Evolutionary conservation across 331 rosid species (phyloP).

Genomic region (Malus hybrid): DNA sequence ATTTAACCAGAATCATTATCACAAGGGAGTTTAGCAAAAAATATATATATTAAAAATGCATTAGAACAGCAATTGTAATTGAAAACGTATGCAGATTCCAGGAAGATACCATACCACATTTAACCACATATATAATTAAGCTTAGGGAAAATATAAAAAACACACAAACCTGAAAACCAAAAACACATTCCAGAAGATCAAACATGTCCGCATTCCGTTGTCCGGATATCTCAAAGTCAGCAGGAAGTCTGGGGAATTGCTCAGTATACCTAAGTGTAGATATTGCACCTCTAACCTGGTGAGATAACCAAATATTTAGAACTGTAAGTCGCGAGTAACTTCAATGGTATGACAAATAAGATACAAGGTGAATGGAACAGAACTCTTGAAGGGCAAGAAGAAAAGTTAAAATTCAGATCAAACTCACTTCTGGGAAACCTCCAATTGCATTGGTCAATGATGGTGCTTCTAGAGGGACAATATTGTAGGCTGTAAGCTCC

Average conservation of each 20-base stretch:
- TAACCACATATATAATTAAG: conserved; percentile 11
- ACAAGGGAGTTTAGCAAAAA: too few species aligned
- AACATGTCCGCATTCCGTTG: conserved; percentile 80
- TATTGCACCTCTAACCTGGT: conserved; percentile 79
- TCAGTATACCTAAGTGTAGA: conserved; percentile 71
- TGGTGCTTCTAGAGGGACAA: conserved; percentile 76
- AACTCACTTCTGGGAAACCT: conserved; percentile 84
- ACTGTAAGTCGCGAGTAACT: conserved; percentile 15
- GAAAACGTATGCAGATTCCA: neutral
- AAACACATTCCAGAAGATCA: conserved; percentile 77
- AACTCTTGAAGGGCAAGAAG: neutral
- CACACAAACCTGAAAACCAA: conserved; percentile 86
- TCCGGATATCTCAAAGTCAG: conserved; percentile 57
- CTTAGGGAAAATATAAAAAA: neutral
- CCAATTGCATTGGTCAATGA: conserved; percentile 81
- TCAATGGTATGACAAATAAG: neutral
- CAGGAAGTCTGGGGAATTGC: conserved; percentile 78
- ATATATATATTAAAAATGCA: neutral
- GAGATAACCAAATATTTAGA: conserved; percentile 21
- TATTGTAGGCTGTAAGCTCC: conserved; percentile 77
- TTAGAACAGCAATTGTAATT: neutral
- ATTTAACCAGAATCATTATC: neutral
- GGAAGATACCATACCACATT: neutral
- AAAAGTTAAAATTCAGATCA: conserved; percentile 7
- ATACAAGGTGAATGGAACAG: neutral